Evolutionary conservation across 306 rosid genomes (phyloP).

Genomic region (Leucaena leucocephala): DNA sequence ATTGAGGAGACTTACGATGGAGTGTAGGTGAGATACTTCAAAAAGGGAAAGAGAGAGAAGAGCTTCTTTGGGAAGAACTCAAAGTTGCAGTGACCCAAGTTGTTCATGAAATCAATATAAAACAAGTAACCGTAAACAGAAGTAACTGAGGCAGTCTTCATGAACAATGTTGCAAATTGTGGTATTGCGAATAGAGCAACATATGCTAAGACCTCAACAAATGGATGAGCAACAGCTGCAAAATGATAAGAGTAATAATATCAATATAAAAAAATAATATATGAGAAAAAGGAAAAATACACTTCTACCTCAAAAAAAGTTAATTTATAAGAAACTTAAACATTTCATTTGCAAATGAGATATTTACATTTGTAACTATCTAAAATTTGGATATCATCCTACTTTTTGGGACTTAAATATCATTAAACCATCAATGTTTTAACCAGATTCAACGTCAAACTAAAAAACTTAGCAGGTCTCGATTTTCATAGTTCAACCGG

Average conservation of each 20-base stretch:
- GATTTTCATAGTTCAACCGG: too few species aligned
- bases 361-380: too few species aligned
- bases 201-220: conserved; percentile 54
- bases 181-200: conserved; percentile 35
- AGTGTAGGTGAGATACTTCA: neutral
- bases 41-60: neutral
- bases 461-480: too few species aligned
- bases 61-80: neutral
- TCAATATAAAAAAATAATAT: neutral
- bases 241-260: neutral
- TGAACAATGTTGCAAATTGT: neutral
- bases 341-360: too few species aligned
- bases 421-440: too few species aligned
- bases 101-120: conserved; percentile 1
- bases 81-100: conserved; percentile 6
- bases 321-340: too few species aligned
- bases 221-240: conserved; percentile 63
- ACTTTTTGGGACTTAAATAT: too few species aligned
- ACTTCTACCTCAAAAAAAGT: too few species aligned
- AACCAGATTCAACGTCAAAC: too few species aligned
- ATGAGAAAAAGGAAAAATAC: too few species aligned
- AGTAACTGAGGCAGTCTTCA: neutral
- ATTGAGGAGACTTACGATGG: neutral
- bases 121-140: neutral
- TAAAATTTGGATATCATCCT: too few species aligned